Evolutionary conservation across 768 basidiomycete genomes (phyloP), one percentile per base, ranked within the genome.

Genomic region (Leccinellum luteum): DNA sequence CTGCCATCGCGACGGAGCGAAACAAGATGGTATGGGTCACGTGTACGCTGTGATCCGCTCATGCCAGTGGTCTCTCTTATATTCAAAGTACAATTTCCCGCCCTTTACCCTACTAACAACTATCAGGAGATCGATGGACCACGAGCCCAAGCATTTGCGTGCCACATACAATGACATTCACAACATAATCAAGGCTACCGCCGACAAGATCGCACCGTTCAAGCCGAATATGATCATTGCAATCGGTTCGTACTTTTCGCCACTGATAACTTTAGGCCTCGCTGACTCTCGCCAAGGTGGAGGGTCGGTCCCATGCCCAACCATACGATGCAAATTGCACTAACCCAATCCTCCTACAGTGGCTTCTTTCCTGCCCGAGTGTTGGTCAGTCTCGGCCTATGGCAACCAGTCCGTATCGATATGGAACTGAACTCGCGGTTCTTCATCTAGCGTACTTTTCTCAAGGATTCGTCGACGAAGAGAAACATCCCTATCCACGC

Each of bases 341-440:
- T 60, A 51, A 67, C 27, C 19, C 32, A 41, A 43, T 55, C 60
- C 62, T 53, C 50, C 50, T 57, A 51, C 71, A 92, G 93, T 45
- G 95, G 96, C 28, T 98, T 96, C 77, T 94, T 98, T 76, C 95
- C 95, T 51, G 95, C 95, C 21, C 87, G 95, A 47, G 90, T 97
- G 45, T 81, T 96, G 83, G 89, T 87, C 64, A 60, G 69, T 64
- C 17, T 30, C 21, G 19, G 21, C 15, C 49, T 48, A 48, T 7
- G 41, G 30, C 15, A 32, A 8, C 23, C 7, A 25, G 41, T 21
- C 13, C 43, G 7, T 45, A 45, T 45, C 30, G 48, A n/a, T 30
- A 48, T 12, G 12, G 35, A 48, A 54, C 55, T 49, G 35, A 48
- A 48, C 45, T 54, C 7, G 27, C 32, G 30, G 32, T 23, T 4